Evolutionary conservation across 1,139 yeast species (phyloP), one percentile per base, ranked within the genome.

Genomic region (Yamadazyma taylorii): DNA sequence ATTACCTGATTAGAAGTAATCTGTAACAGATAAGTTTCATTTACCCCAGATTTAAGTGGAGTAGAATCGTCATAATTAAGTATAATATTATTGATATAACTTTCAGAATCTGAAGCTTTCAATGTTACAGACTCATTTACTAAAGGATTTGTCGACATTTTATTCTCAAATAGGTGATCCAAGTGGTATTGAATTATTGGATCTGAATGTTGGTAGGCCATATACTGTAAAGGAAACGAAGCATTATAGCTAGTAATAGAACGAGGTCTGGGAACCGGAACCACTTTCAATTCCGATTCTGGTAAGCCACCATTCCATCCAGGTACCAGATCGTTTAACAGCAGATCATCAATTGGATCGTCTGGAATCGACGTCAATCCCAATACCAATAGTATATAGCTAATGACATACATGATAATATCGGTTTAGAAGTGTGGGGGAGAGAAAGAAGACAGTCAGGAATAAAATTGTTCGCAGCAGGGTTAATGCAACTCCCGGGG

Each of bases 21-120:
- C 4, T 23, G 37, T 34, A 71, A 47, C n/a, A 49, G 40, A 47
- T 70, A 72, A 3, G 68, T 55, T 49, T 72, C 77, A 45, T 70
- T 62, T 14, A 69, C 73, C 3, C 69, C 73, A 27, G 23, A 29
- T 19, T 29, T 14, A 5, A 29, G 24, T 5, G 17, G 9, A 7
- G 16, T 12, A 5, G 32, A 29, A 15, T 8, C 4, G 4, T 27
- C 30, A 27, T 27, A 27, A 9, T 16, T 8, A 27, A 27, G 14
- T 7, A 9, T 12, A 9, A 27, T 6, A 15, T 27, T 17, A 7
- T 9, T 16, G n/a, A 27, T 27, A 11, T 8, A 8, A 16, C 11
- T 3, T 6, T 27, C 21, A 9, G n/a, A 14, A 27, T 16, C 25
- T 5, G n/a, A 8, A 7, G 14, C 21, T 5, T 15, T 9, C 4